Base-by-base conservation (phyloP, 345 rosid species). In the Salix suchowensis region DNA sequence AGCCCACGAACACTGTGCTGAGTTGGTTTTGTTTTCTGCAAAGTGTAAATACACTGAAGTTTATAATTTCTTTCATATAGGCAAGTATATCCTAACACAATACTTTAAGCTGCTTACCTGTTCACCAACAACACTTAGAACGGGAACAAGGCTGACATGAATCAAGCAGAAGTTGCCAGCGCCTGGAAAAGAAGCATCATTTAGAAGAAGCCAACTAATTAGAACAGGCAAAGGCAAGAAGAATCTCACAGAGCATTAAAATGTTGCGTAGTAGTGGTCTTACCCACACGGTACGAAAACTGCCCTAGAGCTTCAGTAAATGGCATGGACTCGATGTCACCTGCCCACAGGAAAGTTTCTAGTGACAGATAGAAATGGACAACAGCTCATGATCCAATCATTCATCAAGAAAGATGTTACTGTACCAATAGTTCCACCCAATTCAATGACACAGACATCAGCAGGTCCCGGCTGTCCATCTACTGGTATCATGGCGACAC, bases 61-160 rank as follows among this genome's bases (percentile, higher is more conserved):
- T 58, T 23, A 58, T 10, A 23, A 10, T 65, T 36, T 48, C 55
- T 50, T 36, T n/a, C 5, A n/a, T 44, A 40, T 19, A 32, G 52
- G 36, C 12, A 72, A 14, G 32, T 36, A 55, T 58, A 58, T 58
- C 1, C 64, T 10, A 1, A 58, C 6, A 23, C 7, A 40, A 28
- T 26, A 50, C 19, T 37, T 14, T 37, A 65, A 28, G 50, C 64
- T 36, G 52, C 26, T 65, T 80, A 92, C 99, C 92, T 94, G 99
- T 86, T 96, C 99, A 44, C 99, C 99, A 70, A 96, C 99, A 78
- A 90, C 99, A 85, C 85, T 92, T 68, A 96, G 67, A 73, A 94
- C 98, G 73, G 99, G 99, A 70, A 96, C 98, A 70, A 96, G 97
- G 84, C 99, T 96, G 80, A 96, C 99, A 80, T 96, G 99, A 82